These are phyloP conservation scores for Annona cherimola DNA, from an alignment of 164 flowering plant species.

Conservation along the genomic window DNA sequence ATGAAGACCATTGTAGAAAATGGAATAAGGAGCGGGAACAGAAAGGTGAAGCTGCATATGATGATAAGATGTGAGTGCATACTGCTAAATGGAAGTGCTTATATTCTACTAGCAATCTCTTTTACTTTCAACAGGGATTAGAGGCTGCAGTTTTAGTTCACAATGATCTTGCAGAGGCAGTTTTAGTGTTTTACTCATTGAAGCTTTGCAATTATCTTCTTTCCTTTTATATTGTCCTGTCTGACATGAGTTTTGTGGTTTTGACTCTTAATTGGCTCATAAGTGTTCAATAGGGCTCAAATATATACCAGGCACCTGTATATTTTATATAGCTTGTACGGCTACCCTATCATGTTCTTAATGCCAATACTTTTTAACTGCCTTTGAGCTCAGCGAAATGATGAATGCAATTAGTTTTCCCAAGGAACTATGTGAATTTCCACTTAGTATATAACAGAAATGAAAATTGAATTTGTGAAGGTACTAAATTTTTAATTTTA, in stretches of 20 bases:
- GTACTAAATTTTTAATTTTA: background rate
- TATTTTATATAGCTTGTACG: background rate
- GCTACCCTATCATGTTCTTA: background rate
- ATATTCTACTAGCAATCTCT: background rate
- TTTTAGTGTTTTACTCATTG: background rate
- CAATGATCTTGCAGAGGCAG: background rate
- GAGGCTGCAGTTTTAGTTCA: background rate
- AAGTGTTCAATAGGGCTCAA: background rate
- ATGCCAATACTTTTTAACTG: background rate
- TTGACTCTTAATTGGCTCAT: background rate
- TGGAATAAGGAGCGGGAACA: conserved; percentile 75
- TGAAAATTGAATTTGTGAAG: background rate
- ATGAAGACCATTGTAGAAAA: conserved; percentile 51
- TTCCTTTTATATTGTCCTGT: background rate
- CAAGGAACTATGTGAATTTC: background rate
- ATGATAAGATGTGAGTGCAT: conserved; percentile 47
- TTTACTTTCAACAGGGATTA: background rate
- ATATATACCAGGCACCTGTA: background rate
- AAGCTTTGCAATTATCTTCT: background rate
- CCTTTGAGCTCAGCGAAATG: background rate
- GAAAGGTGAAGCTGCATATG: conserved; percentile 48
- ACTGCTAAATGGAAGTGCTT: background rate
- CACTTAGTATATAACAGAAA: background rate
- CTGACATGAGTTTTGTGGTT: background rate
- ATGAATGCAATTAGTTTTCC: background rate